Conservation (phyloP, 768 basidiomycete genomes). For the Auriscalpium orientale region DNA sequence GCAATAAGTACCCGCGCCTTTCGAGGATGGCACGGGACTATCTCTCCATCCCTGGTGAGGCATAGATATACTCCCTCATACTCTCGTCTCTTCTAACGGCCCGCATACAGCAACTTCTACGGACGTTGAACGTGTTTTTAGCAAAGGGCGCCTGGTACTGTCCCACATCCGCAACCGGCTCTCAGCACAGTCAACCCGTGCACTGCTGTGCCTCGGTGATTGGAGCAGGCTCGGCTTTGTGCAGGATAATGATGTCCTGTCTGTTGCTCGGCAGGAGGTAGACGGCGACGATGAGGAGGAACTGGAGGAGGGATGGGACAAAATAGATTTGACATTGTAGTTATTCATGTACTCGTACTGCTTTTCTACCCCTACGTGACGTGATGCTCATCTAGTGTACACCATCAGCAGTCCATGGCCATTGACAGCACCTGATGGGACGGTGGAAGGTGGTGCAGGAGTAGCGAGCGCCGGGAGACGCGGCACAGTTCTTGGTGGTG, state of each 20-base stretch:
- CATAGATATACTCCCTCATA: no score
- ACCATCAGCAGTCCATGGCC: no score
- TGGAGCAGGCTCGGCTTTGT: slow-evolving; percentile 24
- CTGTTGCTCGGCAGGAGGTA: background rate
- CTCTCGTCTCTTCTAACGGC: no score
- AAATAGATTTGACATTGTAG: background rate
- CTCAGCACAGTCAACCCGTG: slow-evolving; percentile 20
- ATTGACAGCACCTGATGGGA: no score
- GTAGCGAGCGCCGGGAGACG: no score
- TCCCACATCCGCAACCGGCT: slow-evolving; percentile 21
- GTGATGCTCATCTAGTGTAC: no score
- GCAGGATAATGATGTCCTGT: slow-evolving; percentile 18
- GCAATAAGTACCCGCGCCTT: slow-evolving; percentile 15
- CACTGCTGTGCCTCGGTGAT: slow-evolving; percentile 23
- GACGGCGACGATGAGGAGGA: slow-evolving; percentile 8
- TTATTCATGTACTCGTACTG: background rate
- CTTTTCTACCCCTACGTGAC: no score
- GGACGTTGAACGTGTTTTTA: slow-evolving; percentile 24
- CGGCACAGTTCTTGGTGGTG: no score
- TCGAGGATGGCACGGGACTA: slow-evolving; percentile 24
- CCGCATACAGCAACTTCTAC: slow-evolving; percentile 22
- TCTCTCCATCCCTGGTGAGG: slow-evolving; percentile 10
- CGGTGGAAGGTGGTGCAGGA: no score
- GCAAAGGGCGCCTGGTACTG: slow-evolving; percentile 20
- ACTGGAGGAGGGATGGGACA: slow-evolving; percentile 10